Conservation (phyloP, 345 rosid species). For the Camelina neglecta region DNA sequence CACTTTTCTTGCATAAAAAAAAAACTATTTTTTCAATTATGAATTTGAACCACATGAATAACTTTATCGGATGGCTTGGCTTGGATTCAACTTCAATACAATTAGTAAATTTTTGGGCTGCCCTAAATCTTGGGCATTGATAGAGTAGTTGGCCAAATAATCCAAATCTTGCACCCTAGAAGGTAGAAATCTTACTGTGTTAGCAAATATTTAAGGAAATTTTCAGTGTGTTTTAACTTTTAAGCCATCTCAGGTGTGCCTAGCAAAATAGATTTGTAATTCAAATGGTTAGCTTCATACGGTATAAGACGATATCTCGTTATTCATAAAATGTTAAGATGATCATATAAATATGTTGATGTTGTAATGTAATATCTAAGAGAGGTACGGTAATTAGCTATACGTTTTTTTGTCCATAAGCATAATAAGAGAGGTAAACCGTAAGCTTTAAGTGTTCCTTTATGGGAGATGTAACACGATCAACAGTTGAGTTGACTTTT, state of each 20-base stretch:
- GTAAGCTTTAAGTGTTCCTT: constrained; percentile 32
- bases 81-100: not conserved
- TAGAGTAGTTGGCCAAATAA: not conserved
- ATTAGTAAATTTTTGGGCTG: not conserved
- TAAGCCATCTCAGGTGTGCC: no score
- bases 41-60: constrained; percentile 1
- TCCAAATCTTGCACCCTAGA: not conserved
- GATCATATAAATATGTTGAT: no score
- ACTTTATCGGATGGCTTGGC: constrained; percentile 3
- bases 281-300: no score
- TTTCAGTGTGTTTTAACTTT: no score
- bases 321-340: no score
- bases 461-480: constrained; percentile 33
- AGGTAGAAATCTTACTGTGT: no score
- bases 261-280: no score
- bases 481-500: constrained; percentile 39
- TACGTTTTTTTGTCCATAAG: constrained; percentile 25
- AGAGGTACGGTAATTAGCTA: not conserved
- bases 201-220: no score
- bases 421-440: constrained; percentile 1
- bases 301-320: no score
- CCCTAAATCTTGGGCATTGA: constrained; percentile 1
- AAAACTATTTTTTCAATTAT: not conserved
- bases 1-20: not conserved
- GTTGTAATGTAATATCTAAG: not conserved